Conservation (phyloP, 2,329 filamentous ascomycete species). For the Chaetomiaceae sp. region DNA sequence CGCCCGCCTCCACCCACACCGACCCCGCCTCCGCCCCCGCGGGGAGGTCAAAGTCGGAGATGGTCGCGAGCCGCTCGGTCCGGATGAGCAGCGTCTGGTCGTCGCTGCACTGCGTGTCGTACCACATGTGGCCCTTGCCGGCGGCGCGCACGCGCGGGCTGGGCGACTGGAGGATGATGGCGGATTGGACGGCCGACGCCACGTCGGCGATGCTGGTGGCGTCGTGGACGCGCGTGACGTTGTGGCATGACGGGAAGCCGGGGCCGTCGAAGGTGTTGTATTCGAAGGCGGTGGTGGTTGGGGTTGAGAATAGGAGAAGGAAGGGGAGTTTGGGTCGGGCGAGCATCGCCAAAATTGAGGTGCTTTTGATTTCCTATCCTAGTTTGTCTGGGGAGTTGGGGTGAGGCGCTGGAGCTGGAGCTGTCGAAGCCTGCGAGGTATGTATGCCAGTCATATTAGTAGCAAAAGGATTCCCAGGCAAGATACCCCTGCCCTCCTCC, state of each 20-base stretch:
- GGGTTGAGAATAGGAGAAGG: neutral
- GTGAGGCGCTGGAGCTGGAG: too few relatives aligned
- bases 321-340: neutral
- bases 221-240: conserved; percentile 43
- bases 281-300: conserved; percentile 18
- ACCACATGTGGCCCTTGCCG: conserved; percentile 51
- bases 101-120: conserved; percentile 51
- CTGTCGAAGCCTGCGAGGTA: too few relatives aligned
- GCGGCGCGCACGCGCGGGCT: conserved; percentile 43
- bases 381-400: neutral
- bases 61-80: conserved; percentile 59
- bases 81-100: conserved; percentile 46
- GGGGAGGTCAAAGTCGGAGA: conserved; percentile 41
- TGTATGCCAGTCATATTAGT: too few relatives aligned
- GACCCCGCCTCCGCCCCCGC: conserved; percentile 36
- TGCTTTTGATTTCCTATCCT: too few relatives aligned
- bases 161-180: conserved; percentile 31
- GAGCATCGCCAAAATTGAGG: neutral
- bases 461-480: too few relatives aligned
- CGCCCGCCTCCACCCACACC: conserved; percentile 48
- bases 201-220: conserved; percentile 43
- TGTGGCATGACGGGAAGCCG: conserved; percentile 44
- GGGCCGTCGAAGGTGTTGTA: conserved; percentile 50
- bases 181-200: conserved; percentile 38
- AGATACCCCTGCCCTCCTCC: too few relatives aligned